These are phyloP conservation scores for Termitomyces sp. DNA, from an alignment of 768 basidiomycete genomes.

Conservation along the genomic window DNA sequence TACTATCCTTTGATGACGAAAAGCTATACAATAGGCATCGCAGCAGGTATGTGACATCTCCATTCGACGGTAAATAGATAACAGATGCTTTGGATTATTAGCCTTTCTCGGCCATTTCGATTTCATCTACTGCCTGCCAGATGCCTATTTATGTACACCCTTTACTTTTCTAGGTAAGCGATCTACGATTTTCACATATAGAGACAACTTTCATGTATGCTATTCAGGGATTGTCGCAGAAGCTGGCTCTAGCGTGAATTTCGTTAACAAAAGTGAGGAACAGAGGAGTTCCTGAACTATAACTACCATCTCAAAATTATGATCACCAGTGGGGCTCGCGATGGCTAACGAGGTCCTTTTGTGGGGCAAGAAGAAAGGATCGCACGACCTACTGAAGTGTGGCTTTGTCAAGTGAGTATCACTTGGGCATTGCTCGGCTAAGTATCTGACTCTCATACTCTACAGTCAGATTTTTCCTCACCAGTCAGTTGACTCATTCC, in stretches of 20 bases:
- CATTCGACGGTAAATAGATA: not conserved
- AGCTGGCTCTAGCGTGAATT: conserved; percentile 64
- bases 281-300: not conserved
- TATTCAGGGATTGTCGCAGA: conserved; percentile 56
- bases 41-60: conserved; percentile 40
- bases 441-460: not conserved
- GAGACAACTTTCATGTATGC: conserved; percentile 1
- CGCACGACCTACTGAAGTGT: conserved; percentile 49
- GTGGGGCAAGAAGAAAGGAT: conserved; percentile 60
- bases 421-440: not conserved
- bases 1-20: not conserved
- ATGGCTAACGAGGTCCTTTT: conserved; percentile 69
- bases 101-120: conserved; percentile 71
- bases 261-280: conserved; percentile 56
- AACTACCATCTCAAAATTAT: not conserved
- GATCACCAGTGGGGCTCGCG: conserved; percentile 51
- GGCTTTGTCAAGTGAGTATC: conserved; percentile 63
- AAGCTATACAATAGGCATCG: conserved; percentile 41
- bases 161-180: conserved; percentile 53
- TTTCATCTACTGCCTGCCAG: conserved; percentile 62
- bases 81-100: conserved; percentile 13
- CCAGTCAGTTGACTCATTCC: conserved; percentile 47
- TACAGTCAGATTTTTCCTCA: conserved; percentile 54
- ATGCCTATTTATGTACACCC: conserved; percentile 57
- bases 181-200: conserved; percentile 17